phyloP scores from a whole-genome alignment of 2,329 filamentous ascomycete species.

The Alternaria conjuncta region DNA sequence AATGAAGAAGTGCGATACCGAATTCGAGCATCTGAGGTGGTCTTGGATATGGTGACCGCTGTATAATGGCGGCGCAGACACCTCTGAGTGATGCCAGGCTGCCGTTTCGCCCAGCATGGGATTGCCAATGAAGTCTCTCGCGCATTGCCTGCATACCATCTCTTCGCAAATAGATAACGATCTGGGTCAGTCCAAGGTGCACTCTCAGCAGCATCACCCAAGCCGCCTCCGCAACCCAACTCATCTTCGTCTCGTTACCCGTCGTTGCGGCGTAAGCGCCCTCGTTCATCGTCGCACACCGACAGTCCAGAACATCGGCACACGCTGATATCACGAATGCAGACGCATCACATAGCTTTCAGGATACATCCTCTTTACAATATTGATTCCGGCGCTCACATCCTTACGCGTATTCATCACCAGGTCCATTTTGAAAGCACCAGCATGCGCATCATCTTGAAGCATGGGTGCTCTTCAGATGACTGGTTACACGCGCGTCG shows the following conservation, averaged over 20 bases:
- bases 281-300: constrained; percentile 71
- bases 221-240: constrained; percentile 60
- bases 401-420: constrained; percentile 33
- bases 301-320: constrained; percentile 65
- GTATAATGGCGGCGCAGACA: not conserved
- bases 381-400: constrained; percentile 51
- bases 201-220: constrained; percentile 68
- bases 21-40: not conserved
- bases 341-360: constrained; percentile 66
- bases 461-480: constrained; percentile 22
- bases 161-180: constrained; percentile 62
- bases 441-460: constrained; percentile 15
- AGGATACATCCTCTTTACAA: constrained; percentile 58
- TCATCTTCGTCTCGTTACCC: constrained; percentile 56
- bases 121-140: not conserved
- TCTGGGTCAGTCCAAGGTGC: constrained; percentile 57
- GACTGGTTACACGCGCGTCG: constrained; percentile 26
- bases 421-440: too few relatives aligned
- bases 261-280: constrained; percentile 51
- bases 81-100: not conserved
- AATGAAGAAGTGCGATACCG: too few relatives aligned
- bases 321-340: constrained; percentile 51
- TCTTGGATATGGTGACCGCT: too few relatives aligned
- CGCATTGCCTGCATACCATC: constrained; percentile 18
- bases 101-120: not conserved